phyloP scores from a whole-genome alignment of 1,284 basidiomycete genomes.

The Stygiomarasmius scandens region DNA sequence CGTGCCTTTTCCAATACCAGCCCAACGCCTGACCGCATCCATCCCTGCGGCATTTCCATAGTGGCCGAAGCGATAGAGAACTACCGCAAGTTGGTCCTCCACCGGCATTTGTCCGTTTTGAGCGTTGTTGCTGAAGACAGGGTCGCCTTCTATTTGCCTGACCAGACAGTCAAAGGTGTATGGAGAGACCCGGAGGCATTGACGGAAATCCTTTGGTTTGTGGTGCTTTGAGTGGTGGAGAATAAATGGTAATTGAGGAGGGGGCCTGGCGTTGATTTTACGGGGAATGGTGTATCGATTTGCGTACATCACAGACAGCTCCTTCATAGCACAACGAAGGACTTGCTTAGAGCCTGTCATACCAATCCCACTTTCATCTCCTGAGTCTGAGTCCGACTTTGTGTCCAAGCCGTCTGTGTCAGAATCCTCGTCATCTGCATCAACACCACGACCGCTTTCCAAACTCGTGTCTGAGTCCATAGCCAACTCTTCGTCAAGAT shows the following conservation, averaged over 20 bases:
- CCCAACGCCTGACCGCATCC: conserved; percentile 2
- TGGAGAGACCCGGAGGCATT: conserved; percentile 25
- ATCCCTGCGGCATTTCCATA: conserved; percentile 24
- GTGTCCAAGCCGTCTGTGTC: no score
- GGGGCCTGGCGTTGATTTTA: no score
- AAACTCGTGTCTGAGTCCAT: no score
- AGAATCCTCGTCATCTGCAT: no score
- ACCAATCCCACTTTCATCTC: no score
- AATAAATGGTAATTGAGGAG: conserved; percentile 4
- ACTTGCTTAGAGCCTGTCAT: no score
- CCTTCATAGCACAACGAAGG: no score
- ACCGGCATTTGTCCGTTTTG: conserved; percentile 22
- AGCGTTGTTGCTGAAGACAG: conserved; percentile 22
- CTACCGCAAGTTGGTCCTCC: conserved; percentile 22
- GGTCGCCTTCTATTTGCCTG: conserved; percentile 19
- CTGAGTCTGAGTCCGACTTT: no score
- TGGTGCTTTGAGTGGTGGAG: conserved; percentile 14
- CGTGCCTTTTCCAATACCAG: conserved; percentile 1
- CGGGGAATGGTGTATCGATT: no score
- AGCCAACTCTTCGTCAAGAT: no score
- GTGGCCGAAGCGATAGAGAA: conserved; percentile 24
- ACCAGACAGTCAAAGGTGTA: conserved; percentile 28
- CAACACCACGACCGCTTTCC: no score
- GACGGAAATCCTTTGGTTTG: conserved; percentile 23
- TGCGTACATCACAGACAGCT: no score